A percentile compares a stretch with the other conserved stretches of the same genome.
phyloP scores from a whole-genome alignment of 495 filamentous ascomycete species.

The Xylaria intraflava region DNA sequence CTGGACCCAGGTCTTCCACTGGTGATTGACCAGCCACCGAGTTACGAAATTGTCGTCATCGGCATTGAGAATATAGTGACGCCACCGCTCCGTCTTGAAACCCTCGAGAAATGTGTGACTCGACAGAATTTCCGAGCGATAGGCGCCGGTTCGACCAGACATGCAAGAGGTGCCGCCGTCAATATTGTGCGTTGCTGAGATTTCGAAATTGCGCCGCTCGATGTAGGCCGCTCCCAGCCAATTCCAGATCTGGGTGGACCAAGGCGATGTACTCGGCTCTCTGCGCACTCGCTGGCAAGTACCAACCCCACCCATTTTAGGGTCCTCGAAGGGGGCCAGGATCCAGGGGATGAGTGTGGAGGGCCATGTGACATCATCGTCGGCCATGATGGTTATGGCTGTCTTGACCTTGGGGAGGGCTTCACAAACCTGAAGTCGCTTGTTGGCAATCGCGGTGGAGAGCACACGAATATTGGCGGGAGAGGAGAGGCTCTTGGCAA shows the following conservation, averaged over 20 bases:
- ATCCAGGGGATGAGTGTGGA: constrained; percentile 38
- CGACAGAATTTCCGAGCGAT: constrained; percentile 43
- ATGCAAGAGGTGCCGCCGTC: constrained; percentile 53
- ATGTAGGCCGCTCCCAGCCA: constrained; percentile 49
- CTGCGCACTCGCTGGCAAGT: constrained; percentile 46
- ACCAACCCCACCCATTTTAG: constrained; percentile 45
- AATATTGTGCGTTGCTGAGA: constrained; percentile 44
- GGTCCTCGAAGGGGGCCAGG: constrained; percentile 48
- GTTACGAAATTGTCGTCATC: constrained; percentile 70
- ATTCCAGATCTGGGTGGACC: constrained; percentile 39
- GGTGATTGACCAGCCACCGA: constrained; percentile 49
- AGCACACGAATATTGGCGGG: constrained; percentile 42
- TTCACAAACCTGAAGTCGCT: constrained; percentile 43
- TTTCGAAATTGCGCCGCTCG: constrained; percentile 53
- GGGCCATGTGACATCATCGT: constrained; percentile 53
- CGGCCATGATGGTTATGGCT: constrained; percentile 41
- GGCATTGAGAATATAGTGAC: constrained; percentile 46
- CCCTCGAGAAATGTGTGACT: constrained; percentile 39
- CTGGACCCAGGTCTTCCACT: constrained; percentile 58
- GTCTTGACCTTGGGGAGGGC: constrained; percentile 39
- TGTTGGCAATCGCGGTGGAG: constrained; percentile 32
- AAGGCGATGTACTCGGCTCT: constrained; percentile 19
- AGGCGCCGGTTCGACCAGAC: constrained; percentile 46
- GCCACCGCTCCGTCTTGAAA: constrained; percentile 53
- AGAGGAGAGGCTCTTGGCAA: constrained; percentile 36